Conservation (phyloP, 2,329 filamentous ascomycete genomes). For the Aspergillus quadrilineatus region DNA sequence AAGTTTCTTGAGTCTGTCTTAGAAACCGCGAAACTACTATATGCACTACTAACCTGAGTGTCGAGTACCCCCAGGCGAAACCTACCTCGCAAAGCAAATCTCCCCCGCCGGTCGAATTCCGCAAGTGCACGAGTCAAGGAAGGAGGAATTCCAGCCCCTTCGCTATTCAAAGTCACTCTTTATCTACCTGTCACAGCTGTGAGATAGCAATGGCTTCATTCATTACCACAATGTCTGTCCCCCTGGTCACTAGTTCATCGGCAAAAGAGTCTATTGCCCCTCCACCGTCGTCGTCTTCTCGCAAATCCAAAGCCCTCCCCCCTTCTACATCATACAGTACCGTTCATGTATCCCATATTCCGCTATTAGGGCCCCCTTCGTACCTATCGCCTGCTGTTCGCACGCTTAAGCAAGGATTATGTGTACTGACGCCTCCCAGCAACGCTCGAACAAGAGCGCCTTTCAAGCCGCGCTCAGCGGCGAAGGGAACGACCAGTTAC, state of each 20-base stretch:
- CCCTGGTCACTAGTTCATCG: conserved; percentile 36
- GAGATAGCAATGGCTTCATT: conserved; percentile 65
- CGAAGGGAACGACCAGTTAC: conserved; percentile 85
- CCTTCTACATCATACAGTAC: conserved; percentile 33
- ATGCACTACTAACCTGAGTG: background rate
- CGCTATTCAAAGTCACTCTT: background rate
- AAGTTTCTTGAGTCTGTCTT: background rate
- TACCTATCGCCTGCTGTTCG: conserved; percentile 37
- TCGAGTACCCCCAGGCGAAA: conserved; percentile 11
- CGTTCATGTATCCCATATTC: conserved; percentile 31
- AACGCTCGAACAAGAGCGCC: conserved; percentile 86
- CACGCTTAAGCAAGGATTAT: conserved; percentile 38
- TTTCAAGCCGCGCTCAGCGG: conserved; percentile 81
- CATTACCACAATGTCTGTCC: conserved; percentile 76
- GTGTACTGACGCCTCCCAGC: conserved; percentile 53
- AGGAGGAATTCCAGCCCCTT: conserved; percentile 9
- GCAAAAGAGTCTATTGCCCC: conserved; percentile 27
- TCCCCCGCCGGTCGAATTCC: conserved; percentile 1
- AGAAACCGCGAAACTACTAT: background rate
- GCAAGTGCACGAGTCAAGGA: conserved; percentile 5
- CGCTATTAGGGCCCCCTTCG: conserved; percentile 33
- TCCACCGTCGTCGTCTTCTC: conserved; percentile 20
- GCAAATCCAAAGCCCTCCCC: conserved; percentile 22
- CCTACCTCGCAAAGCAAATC: background rate
- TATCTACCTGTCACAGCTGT: conserved; percentile 3